Evolutionary conservation across 331 rosid genomes (phyloP).

Genomic region (Pyrus hybrid): DNA sequence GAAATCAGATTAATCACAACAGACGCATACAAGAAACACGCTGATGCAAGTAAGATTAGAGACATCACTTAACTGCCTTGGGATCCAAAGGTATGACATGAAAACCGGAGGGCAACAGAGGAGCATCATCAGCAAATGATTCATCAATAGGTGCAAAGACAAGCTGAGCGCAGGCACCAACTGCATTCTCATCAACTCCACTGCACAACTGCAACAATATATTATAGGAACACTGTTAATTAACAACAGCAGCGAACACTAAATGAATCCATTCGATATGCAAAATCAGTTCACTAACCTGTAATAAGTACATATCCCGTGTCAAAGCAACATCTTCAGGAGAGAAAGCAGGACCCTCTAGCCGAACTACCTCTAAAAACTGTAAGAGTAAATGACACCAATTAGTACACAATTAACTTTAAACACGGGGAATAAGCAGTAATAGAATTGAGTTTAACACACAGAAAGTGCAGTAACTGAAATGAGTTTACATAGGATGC

Average conservation of each 20-base stretch:
- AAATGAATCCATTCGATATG: neutral
- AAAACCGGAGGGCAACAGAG: slow-evolving; percentile 87
- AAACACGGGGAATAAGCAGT: neutral
- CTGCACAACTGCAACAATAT: slow-evolving; percentile 60
- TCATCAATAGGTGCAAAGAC: slow-evolving; percentile 98
- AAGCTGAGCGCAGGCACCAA: slow-evolving; percentile 91
- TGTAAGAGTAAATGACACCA: slow-evolving; percentile 2
- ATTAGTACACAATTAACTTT: neutral
- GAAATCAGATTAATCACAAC: neutral
- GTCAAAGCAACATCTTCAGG: slow-evolving; percentile 85
- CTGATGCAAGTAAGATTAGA: neutral
- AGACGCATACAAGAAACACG: neutral
- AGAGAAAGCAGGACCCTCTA: slow-evolving; percentile 95
- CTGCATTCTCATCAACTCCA: slow-evolving; percentile 83
- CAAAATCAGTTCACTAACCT: slow-evolving; percentile 23
- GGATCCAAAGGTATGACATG: slow-evolving; percentile 91
- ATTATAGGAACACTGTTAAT: neutral
- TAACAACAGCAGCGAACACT: neutral
- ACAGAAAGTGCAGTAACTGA: neutral
- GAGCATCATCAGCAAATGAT: slow-evolving; percentile 96
- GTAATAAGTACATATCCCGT: slow-evolving; percentile 83
- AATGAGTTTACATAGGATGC: neutral
- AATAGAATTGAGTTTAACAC: neutral
- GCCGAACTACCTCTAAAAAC: slow-evolving; percentile 94
- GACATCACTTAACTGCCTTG: slow-evolving; percentile 51